phyloP scores from a whole-genome alignment of 257 asterid species.

The Solanum okadae region DNA sequence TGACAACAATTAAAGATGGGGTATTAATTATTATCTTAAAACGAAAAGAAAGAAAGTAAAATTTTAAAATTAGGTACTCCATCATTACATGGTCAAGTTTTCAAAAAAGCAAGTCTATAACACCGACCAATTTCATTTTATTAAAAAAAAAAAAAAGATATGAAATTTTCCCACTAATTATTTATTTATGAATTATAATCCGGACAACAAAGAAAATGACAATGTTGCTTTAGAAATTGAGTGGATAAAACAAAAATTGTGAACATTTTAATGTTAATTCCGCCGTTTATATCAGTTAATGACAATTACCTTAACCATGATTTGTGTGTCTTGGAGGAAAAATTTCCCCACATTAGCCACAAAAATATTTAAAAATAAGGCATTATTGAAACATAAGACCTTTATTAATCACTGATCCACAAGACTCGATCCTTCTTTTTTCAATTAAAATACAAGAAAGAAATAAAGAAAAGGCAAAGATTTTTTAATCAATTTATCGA shows the following conservation, averaged over 20 bases:
- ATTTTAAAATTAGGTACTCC: neutral
- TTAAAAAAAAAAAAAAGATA: neutral
- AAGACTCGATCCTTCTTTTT: too few species aligned
- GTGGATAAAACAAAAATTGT: neutral
- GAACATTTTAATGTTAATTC: neutral
- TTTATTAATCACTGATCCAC: neutral
- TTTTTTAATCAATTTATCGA: neutral
- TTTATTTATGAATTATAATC: neutral
- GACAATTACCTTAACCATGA: neutral
- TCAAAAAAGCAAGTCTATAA: neutral
- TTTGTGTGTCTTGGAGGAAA: neutral
- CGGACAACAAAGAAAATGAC: neutral
- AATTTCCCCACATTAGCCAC: neutral
- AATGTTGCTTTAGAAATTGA: neutral
- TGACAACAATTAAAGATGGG: neutral
- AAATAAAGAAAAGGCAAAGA: neutral
- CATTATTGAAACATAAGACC: neutral
- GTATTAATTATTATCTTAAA: neutral
- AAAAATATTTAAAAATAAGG: neutral
- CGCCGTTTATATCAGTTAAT: neutral
- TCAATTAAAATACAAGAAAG: neutral
- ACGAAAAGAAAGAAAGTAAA: neutral
- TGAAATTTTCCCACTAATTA: neutral
- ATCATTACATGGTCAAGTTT: constrained; percentile 3
- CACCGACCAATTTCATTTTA: constrained; percentile 1